phyloP scores from a whole-genome alignment of 1,284 basidiomycete genomes.

The Thecaphora thlaspeos region DNA sequence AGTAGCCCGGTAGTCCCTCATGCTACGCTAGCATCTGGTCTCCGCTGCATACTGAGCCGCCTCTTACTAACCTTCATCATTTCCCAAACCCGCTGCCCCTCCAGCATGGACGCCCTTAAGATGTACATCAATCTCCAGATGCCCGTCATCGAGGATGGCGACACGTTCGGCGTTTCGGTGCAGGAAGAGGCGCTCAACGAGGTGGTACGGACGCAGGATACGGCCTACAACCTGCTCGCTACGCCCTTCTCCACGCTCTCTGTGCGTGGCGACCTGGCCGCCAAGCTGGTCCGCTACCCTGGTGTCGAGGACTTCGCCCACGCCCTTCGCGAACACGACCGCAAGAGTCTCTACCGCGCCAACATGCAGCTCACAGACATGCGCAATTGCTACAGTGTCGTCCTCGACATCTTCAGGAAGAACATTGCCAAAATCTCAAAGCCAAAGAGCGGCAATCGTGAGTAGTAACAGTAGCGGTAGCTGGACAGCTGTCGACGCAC shows the following conservation, averaged over 20 bases:
- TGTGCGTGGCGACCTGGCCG: conserved; percentile 23
- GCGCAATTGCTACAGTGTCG: conserved; percentile 35
- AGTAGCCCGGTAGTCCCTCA: too few species aligned
- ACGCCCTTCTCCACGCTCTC: conserved; percentile 27
- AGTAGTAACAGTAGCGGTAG: neutral
- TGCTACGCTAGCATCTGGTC: too few species aligned
- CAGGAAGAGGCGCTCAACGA: conserved; percentile 41
- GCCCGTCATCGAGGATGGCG: conserved; percentile 41
- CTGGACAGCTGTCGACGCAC: too few species aligned
- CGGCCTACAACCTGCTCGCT: conserved; percentile 29
- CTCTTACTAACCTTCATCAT: too few species aligned
- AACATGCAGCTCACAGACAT: conserved; percentile 35
- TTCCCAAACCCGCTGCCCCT: neutral
- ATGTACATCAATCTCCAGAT: conserved; percentile 43
- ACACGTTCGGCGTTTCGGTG: conserved; percentile 36
- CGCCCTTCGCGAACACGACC: conserved; percentile 28
- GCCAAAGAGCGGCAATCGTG: conserved; percentile 33
- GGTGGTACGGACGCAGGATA: conserved; percentile 31
- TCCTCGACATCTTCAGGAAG: conserved; percentile 31
- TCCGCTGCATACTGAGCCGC: too few species aligned
- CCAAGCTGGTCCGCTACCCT: conserved; percentile 28
- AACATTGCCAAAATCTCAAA: conserved; percentile 37
- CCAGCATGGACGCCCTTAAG: conserved; percentile 25
- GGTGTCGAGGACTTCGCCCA: conserved; percentile 24
- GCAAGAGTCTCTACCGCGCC: conserved; percentile 23